Evolutionary conservation across 2,329 filamentous ascomycete species (phyloP).

Genomic region (Pseudocercospora eumusae): DNA sequence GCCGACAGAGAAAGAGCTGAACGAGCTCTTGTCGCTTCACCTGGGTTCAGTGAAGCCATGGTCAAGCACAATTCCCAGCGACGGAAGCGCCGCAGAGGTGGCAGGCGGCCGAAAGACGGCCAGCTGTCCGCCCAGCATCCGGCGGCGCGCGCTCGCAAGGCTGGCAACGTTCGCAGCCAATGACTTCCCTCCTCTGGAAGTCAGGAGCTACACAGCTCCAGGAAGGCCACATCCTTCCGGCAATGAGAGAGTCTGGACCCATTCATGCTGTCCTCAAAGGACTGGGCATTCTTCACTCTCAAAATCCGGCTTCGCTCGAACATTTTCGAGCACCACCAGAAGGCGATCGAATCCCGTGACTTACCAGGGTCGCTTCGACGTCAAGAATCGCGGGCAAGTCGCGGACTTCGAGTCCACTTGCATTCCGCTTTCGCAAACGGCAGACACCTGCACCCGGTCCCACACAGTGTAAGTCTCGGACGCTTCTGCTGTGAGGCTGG

Average conservation of each 20-base stretch:
- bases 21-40: background rate
- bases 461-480: background rate
- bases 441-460: conserved; percentile 2
- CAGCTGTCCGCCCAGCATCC: conserved; percentile 1
- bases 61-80: background rate
- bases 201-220: conserved; percentile 6
- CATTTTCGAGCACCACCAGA: background rate
- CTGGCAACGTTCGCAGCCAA: conserved; percentile 8
- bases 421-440: conserved; percentile 7
- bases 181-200: background rate
- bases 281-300: conserved; percentile 9
- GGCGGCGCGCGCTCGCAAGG: background rate
- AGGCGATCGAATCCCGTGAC: background rate
- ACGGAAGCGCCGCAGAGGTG: background rate
- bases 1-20: conserved; percentile 4
- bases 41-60: conserved; percentile 2
- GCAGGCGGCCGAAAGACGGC: background rate
- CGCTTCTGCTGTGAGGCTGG: background rate
- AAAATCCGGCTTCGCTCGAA: background rate
- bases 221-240: conserved; percentile 6
- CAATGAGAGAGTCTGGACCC: conserved; percentile 5
- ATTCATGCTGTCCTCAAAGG: conserved; percentile 8
- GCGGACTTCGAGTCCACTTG: background rate
- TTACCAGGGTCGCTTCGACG: background rate
- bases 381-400: conserved; percentile 1